These are phyloP conservation scores for Trichoderma hamatum DNA, from an alignment of 2,329 filamentous ascomycete genomes.

Conservation along the genomic window DNA sequence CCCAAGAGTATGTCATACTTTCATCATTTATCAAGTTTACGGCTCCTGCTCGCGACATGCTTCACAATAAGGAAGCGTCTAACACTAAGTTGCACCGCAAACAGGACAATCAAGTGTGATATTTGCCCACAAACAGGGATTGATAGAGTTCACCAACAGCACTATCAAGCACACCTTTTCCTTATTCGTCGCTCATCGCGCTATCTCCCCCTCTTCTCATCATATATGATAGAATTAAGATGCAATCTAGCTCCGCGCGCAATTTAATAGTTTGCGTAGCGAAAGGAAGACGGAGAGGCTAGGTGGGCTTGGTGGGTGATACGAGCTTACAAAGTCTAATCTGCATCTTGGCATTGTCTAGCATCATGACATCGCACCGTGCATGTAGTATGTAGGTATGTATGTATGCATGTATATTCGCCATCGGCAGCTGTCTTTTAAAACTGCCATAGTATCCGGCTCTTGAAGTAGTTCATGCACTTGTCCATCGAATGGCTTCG, in stretches of 20 bases:
- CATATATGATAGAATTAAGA: background rate
- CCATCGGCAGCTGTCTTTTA: background rate
- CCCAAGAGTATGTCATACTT: background rate
- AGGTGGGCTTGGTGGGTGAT: background rate
- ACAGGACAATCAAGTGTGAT: background rate
- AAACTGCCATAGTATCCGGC: background rate
- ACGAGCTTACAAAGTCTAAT: conserved; percentile 11
- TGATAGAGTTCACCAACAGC: conserved; percentile 7
- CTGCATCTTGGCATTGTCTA: background rate
- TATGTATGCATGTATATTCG: background rate
- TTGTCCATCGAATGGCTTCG: background rate
- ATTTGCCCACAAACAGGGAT: background rate
- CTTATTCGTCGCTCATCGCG: background rate
- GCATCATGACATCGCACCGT: background rate
- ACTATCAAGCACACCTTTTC: background rate
- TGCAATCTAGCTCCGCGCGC: background rate
- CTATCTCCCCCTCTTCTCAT: background rate
- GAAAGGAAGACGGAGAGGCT: background rate
- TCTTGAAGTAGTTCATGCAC: background rate
- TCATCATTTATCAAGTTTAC: background rate
- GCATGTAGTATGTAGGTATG: background rate
- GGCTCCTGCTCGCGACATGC: background rate
- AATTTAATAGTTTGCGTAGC: conserved; percentile 2
- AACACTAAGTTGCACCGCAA: background rate
- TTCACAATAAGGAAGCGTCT: background rate